A percentile compares a stretch with the other conserved stretches of the same genome.
Evolutionary conservation across 768 basidiomycete species (phyloP).

Genomic region (Rhodocollybia butyracea): DNA sequence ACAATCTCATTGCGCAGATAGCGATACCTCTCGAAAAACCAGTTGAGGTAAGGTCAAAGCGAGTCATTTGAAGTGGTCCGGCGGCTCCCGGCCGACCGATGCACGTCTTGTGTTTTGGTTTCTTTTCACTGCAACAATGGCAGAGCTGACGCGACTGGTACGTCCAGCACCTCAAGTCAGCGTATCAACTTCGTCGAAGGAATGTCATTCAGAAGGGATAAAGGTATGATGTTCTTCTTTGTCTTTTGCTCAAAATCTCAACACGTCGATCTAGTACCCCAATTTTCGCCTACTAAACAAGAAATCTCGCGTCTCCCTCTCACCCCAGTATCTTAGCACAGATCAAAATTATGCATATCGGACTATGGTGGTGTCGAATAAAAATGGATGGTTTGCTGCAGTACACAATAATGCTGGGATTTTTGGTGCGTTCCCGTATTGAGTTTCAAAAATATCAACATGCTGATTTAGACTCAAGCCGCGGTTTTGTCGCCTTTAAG

Average conservation of each 20-base stretch:
- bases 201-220: conserved; percentile 40
- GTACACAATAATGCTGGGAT: conserved; percentile 33
- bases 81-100: neutral
- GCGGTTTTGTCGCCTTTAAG: conserved; percentile 58
- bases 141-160: conserved; percentile 35
- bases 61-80: neutral
- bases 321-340: conserved; percentile 44
- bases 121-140: conserved; percentile 17
- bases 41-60: neutral
- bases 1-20: too few relatives aligned
- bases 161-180: conserved; percentile 33
- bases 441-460: neutral
- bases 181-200: conserved; percentile 35
- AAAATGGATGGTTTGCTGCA: conserved; percentile 70
- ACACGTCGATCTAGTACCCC: conserved; percentile 36
- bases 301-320: conserved; percentile 61
- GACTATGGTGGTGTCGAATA: conserved; percentile 58
- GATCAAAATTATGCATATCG: conserved; percentile 39
- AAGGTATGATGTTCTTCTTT: conserved; percentile 29
- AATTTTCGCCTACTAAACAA: conserved; percentile 53
- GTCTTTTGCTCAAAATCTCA: conserved; percentile 2
- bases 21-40: too few relatives aligned
- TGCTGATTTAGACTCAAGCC: conserved; percentile 31
- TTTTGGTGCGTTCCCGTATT: conserved; percentile 30
- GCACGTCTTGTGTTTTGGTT: neutral